Conservation (phyloP, 257 asterid genomes). For the Forsythia suspensa region DNA sequence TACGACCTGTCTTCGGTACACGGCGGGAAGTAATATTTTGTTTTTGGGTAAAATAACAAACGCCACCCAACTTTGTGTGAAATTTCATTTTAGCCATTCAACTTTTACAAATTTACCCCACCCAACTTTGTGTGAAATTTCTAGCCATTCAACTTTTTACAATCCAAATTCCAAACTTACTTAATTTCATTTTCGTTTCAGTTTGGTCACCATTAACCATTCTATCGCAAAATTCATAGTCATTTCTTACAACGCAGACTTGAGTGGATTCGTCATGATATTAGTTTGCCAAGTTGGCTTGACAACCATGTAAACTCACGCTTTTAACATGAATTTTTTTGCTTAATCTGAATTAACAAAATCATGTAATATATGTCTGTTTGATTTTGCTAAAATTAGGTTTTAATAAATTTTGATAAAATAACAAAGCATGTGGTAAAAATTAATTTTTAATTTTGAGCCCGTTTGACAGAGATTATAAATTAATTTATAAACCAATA, state of each 20-base stretch:
- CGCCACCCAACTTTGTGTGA: not conserved
- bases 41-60: not conserved
- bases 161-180: not conserved
- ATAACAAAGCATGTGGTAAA: too few relatives aligned
- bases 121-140: not conserved
- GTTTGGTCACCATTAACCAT: not conserved
- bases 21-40: not conserved
- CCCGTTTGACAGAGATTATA: not conserved
- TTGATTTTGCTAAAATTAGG: too few relatives aligned
- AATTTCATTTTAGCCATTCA: not conserved
- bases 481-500: too few relatives aligned
- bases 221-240: not conserved
- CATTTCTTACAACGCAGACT: too few relatives aligned
- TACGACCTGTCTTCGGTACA: not conserved
- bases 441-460: too few relatives aligned
- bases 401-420: too few relatives aligned
- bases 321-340: not conserved
- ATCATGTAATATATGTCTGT: too few relatives aligned
- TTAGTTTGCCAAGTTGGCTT: not conserved
- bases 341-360: too few relatives aligned
- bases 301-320: not conserved
- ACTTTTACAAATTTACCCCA: too few relatives aligned
- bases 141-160: not conserved
- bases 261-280: not conserved
- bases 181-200: not conserved